Evolutionary conservation across 805 yeast genomes (phyloP), one percentile per base, ranked within the genome.

Genomic region (Spathaspora hagerdaliae): DNA sequence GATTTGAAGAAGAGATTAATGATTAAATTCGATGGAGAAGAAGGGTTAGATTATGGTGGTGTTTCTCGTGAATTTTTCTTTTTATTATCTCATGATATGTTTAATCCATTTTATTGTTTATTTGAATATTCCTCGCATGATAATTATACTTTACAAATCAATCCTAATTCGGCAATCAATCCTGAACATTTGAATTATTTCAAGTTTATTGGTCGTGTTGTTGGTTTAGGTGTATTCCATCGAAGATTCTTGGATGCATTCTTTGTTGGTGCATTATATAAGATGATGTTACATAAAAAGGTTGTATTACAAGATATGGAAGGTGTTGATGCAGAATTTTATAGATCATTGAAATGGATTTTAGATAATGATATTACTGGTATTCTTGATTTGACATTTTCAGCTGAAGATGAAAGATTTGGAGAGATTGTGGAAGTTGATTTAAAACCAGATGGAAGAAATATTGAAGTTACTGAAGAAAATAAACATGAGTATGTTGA

Each of bases 11-110:
- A 94, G 75, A 79, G 99, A 64, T 74, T 94, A 51, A 94, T 94
- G 99, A 94, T 94, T 68, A 90, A 92, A 65, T 94, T 94, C 60
- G 99, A 94, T 58, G 99, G 99, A 50, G 99, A 94, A 73, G 99
- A 94, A 75, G 99, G 99, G 67, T 79, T 94, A 59, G 99, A 94
- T 74, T 94, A 94, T 64, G 99, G 99, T 78, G 99, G 99, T 64
- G 98, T 94, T 51, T 89, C 97, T 29, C 81, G 99, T 73, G 99
- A 94, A 69, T 94, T 89, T 67, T 94, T 94, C 84, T 94, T 91
- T 72, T 77, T 91, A 63, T 76, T 94, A 54, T 91, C 98, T 3
- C 99, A 94, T 64, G 98, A 94, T 69, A 94, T 94, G 97, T 94
- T 94, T 69, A 91, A 94, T 64, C 99, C 99, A 51, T 88, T 91